These are phyloP conservation scores for Teratosphaeria pseudoeucalypti DNA, from an alignment of 2,329 filamentous ascomycete genomes.

Conservation along the genomic window DNA sequence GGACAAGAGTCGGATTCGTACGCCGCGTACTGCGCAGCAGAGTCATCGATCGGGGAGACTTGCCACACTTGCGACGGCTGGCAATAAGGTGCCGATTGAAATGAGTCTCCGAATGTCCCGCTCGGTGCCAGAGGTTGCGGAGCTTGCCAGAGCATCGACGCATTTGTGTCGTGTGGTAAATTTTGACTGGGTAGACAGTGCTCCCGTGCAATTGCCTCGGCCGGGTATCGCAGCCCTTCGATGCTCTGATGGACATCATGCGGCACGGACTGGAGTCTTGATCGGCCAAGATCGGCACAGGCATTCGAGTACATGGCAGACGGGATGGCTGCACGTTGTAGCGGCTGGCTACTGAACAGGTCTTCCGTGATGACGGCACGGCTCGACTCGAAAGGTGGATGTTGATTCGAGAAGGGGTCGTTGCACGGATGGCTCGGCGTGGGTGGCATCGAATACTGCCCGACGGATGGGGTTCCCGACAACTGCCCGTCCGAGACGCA, in stretches of 20 bases:
- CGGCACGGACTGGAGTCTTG: neutral
- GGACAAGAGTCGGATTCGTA: neutral
- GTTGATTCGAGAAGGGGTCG: neutral
- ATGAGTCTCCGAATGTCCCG: neutral
- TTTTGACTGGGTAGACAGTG: neutral
- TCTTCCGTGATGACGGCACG: neutral
- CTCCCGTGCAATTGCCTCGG: neutral
- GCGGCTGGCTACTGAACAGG: neutral
- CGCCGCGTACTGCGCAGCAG: neutral
- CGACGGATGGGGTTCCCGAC: conserved; percentile 12
- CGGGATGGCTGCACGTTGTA: neutral
- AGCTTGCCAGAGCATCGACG: neutral
- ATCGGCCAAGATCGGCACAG: neutral
- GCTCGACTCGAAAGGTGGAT: neutral
- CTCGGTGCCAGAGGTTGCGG: neutral
- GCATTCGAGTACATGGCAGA: neutral
- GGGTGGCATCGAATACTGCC: conserved; percentile 15
- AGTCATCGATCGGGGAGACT: neutral
- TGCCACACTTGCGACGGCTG: neutral
- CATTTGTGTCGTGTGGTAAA: neutral
- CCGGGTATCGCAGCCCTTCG: neutral
- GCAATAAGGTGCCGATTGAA: neutral
- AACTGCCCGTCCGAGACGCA: conserved; percentile 11
- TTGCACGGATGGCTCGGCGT: conserved; percentile 11
- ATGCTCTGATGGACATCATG: neutral